Evolutionary conservation across 2,329 filamentous ascomycete genomes (phyloP).

Genomic region (Fusarium gaditjirri): DNA sequence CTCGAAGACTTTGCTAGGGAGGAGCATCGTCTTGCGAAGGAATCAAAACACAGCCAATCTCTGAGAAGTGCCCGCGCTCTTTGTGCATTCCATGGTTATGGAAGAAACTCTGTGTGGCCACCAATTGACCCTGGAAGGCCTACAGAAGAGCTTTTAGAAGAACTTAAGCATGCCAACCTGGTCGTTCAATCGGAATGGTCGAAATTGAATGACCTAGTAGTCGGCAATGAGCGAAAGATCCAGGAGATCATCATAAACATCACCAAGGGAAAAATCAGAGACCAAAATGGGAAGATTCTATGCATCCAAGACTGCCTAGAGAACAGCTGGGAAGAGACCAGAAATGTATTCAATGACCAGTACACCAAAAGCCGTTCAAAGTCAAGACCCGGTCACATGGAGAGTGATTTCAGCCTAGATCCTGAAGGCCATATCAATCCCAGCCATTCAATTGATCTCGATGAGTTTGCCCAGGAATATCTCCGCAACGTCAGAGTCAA

Average conservation of each 20-base stretch:
- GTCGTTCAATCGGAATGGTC: constrained; percentile 9
- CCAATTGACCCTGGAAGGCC: constrained; percentile 21
- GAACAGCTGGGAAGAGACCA: constrained; percentile 16
- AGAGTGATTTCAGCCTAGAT: constrained; percentile 26
- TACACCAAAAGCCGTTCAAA: constrained; percentile 15
- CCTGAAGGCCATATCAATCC: constrained; percentile 15
- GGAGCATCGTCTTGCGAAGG: background rate
- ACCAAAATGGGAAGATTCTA: background rate
- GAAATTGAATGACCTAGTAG: constrained; percentile 6
- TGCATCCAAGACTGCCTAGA: constrained; percentile 13
- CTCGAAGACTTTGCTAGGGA: background rate
- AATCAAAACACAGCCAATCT: background rate
- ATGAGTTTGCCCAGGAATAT: constrained; percentile 32
- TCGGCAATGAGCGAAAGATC: constrained; percentile 16
- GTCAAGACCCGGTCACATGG: background rate
- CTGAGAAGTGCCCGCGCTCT: background rate
- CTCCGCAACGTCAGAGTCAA: constrained; percentile 12
- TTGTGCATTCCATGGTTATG: constrained; percentile 4
- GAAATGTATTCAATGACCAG: constrained; percentile 14
- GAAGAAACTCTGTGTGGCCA: constrained; percentile 22
- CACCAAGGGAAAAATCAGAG: background rate
- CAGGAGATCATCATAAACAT: constrained; percentile 21
- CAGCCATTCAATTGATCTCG: constrained; percentile 30
- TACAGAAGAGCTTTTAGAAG: background rate
- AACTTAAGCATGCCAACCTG: background rate